Percentiles rank a stretch among this genome's conserved stretches.
These are phyloP conservation scores for Yarrowia porcina DNA, from an alignment of 805 yeast genomes.

Conservation along the genomic window DNA sequence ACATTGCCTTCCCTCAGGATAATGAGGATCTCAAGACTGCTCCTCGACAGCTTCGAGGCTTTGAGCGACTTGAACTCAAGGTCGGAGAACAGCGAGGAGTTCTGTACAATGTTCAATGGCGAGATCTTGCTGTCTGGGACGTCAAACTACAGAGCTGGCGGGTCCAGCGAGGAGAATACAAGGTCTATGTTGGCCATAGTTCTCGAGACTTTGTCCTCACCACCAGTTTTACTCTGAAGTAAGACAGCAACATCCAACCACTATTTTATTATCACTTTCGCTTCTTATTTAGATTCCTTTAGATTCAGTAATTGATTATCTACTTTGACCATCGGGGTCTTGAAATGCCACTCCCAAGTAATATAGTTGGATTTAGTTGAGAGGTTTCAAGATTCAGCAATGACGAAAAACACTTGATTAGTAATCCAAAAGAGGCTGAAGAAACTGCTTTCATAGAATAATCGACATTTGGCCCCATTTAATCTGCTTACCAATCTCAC, in stretches of 20 bases:
- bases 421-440: too few relatives aligned
- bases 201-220: constrained; percentile 28
- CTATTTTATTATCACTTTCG: background rate
- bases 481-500: background rate
- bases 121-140: constrained; percentile 60
- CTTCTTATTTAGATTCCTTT: constrained; percentile 1
- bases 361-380: too few relatives aligned
- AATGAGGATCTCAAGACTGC: constrained; percentile 48
- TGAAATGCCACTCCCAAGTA: too few relatives aligned
- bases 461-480: background rate
- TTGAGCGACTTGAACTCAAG: constrained; percentile 50
- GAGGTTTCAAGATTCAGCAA: too few relatives aligned
- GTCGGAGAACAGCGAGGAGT: constrained; percentile 44
- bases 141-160: constrained; percentile 55
- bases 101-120: constrained; percentile 46
- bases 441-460: too few relatives aligned
- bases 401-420: too few relatives aligned
- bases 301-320: constrained; percentile 8
- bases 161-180: constrained; percentile 54
- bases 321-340: too few relatives aligned
- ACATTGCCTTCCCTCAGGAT: constrained; percentile 45
- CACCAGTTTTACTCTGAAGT: constrained; percentile 20
- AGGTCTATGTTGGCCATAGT: constrained; percentile 48
- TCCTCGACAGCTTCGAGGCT: constrained; percentile 52
- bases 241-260: background rate